These are phyloP conservation scores for Chlamydomonas incerta DNA, from an alignment of 139 green algal genomes.

Conservation along the genomic window DNA sequence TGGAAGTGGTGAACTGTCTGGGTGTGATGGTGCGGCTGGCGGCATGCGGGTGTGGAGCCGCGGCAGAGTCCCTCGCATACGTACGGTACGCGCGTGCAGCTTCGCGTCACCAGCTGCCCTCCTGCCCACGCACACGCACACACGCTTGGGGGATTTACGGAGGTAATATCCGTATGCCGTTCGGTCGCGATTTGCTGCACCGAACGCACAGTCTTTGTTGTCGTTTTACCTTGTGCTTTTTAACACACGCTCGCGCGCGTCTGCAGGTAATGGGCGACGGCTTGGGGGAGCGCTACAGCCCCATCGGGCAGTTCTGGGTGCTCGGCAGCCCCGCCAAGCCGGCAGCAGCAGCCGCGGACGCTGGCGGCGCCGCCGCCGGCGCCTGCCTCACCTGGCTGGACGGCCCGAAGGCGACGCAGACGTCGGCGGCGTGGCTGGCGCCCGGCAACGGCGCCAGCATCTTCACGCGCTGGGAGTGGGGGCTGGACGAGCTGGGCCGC, in stretches of 20 bases:
- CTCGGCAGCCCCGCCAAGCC: background rate
- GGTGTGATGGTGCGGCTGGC: too few relatives aligned
- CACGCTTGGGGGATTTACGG: too few relatives aligned
- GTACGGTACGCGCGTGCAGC: too few relatives aligned
- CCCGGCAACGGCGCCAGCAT: background rate
- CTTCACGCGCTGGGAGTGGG: slow-evolving; percentile 14
- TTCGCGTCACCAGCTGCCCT: too few relatives aligned
- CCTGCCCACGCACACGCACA: too few relatives aligned
- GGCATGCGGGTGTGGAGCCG: too few relatives aligned
- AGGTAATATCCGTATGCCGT: too few relatives aligned
- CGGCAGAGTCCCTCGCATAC: too few relatives aligned
- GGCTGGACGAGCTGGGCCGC: slow-evolving; percentile 10
- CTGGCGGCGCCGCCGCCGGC: background rate
- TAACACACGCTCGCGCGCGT: background rate
- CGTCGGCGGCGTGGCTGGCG: background rate
- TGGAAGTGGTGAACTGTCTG: background rate
- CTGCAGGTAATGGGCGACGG: slow-evolving; percentile 12
- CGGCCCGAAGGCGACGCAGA: background rate
- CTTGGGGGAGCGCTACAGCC: slow-evolving; percentile 24
- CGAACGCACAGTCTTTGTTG: background rate
- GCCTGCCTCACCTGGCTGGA: background rate
- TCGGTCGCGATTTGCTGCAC: too few relatives aligned
- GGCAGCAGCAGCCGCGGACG: too few relatives aligned
- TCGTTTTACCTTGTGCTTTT: background rate
- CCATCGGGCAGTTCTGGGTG: slow-evolving; percentile 29